These are phyloP conservation scores for Musa beccarii DNA, from an alignment of 176 grass and related monocot genomes.

Conservation along the genomic window DNA sequence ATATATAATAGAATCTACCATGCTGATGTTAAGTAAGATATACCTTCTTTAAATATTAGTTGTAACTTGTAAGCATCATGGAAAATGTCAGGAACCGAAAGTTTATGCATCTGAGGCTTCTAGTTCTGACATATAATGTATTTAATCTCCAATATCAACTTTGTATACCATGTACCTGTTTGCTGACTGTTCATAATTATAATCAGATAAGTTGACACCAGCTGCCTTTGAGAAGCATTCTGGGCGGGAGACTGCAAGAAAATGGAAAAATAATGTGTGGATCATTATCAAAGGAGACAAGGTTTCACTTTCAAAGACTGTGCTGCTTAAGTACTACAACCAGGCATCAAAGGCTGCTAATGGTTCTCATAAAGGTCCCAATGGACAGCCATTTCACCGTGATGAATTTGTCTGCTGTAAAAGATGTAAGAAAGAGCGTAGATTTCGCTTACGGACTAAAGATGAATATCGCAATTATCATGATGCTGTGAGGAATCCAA, in stretches of 20 bases:
- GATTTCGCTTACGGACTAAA: constrained; percentile 72
- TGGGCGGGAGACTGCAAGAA: constrained; percentile 70
- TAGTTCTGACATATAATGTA: too few species aligned
- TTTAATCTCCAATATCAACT: too few species aligned
- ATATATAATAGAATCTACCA: background rate
- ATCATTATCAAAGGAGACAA: constrained; percentile 84
- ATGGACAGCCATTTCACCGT: constrained; percentile 58
- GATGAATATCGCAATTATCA: constrained; percentile 90
- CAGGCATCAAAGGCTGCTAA: constrained; percentile 45
- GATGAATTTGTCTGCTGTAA: constrained; percentile 77
- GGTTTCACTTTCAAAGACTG: constrained; percentile 65
- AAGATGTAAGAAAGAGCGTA: constrained; percentile 69
- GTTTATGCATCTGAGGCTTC: too few species aligned
- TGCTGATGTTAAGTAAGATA: background rate
- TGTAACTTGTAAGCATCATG: too few species aligned
- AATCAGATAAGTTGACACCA: constrained; percentile 77
- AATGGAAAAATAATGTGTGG: constrained; percentile 97
- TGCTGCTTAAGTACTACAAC: constrained; percentile 76
- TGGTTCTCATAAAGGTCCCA: constrained; percentile 57
- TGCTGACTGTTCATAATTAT: constrained; percentile 18
- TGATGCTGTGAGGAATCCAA: constrained; percentile 61
- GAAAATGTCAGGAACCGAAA: too few species aligned
- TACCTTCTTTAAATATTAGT: too few species aligned
- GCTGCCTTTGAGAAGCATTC: constrained; percentile 97
- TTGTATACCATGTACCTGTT: background rate